phyloP scores from a whole-genome alignment of 495 filamentous ascomycete genomes.

The Ramalina intermedia region DNA sequence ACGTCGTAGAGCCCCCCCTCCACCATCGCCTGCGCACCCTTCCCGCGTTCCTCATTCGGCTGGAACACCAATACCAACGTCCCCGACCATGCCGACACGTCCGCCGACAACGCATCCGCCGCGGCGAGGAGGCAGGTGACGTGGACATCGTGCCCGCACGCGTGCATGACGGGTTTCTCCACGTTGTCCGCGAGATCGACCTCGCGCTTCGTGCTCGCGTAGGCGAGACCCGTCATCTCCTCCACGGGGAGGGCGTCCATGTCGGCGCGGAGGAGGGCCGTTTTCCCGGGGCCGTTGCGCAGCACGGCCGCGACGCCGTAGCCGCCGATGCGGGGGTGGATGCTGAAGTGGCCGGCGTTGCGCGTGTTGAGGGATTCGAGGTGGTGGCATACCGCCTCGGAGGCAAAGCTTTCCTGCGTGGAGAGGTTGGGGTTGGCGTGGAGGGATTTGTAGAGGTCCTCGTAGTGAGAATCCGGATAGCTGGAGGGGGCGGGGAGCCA shows the following conservation, averaged over 20 bases:
- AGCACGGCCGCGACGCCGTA: slow-evolving; percentile 32
- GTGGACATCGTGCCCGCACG: slow-evolving; percentile 45
- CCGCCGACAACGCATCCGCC: slow-evolving; percentile 24
- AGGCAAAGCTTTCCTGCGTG: slow-evolving; percentile 33
- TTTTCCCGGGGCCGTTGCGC: slow-evolving; percentile 32
- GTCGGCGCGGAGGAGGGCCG: slow-evolving; percentile 37
- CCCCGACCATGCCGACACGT: slow-evolving; percentile 28
- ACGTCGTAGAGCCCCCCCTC: slow-evolving; percentile 35
- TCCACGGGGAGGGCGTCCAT: slow-evolving; percentile 40
- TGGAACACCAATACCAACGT: slow-evolving; percentile 42
- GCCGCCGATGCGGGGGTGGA: slow-evolving; percentile 26
- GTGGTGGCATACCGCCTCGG: slow-evolving; percentile 26
- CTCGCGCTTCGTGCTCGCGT: slow-evolving; percentile 31
- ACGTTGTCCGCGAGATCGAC: slow-evolving; percentile 23
- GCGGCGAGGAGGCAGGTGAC: slow-evolving; percentile 38
- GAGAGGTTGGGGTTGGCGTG: slow-evolving; percentile 45
- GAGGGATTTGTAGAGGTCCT: slow-evolving; percentile 39
- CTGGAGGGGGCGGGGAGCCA: not conserved
- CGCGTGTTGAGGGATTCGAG: slow-evolving; percentile 10
- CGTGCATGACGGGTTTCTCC: slow-evolving; percentile 39
- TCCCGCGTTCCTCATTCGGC: slow-evolving; percentile 37
- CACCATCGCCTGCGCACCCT: slow-evolving; percentile 39
- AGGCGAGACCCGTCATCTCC: slow-evolving; percentile 35
- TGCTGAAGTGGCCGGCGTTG: slow-evolving; percentile 24
- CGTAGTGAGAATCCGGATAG: slow-evolving; percentile 21